Percentiles rank a stretch among this genome's conserved stretches.
Conservation (phyloP, 495 filamentous ascomycete species). For the Penicillium lividum region DNA sequence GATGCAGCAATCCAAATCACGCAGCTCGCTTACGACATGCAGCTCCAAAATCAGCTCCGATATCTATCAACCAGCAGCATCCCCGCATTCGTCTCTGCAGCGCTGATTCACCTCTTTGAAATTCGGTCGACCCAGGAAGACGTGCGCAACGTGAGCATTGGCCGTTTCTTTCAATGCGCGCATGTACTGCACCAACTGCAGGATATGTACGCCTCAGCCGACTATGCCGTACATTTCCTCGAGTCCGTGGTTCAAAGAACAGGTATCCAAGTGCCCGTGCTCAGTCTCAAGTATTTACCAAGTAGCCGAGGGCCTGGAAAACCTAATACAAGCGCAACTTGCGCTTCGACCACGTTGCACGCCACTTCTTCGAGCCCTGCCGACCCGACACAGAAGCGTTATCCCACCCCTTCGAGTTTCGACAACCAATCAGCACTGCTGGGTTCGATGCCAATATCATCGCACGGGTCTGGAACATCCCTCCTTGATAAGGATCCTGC, state of each 20-base stretch:
- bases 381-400: too few relatives aligned
- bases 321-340: too few relatives aligned
- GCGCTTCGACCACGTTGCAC: too few relatives aligned
- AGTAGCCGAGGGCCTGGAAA: too few relatives aligned
- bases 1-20: conserved; percentile 80
- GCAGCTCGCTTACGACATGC: conserved; percentile 70
- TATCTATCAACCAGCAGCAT: conserved; percentile 88
- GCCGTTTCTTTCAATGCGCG: conserved; percentile 85
- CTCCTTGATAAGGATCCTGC: too few relatives aligned
- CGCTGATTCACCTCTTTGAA: conserved; percentile 88
- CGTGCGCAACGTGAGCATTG: conserved; percentile 66
- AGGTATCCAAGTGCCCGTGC: conserved; percentile 47
- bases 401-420: too few relatives aligned
- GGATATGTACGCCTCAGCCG: conserved; percentile 82
- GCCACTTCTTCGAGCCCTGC: too few relatives aligned
- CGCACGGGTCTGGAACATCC: too few relatives aligned
- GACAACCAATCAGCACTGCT: too few relatives aligned
- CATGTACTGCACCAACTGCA: conserved; percentile 75
- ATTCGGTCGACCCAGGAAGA: conserved; percentile 75
- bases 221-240: conserved; percentile 82
- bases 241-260: conserved; percentile 82
- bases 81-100: conserved; percentile 82
- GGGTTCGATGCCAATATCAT: too few relatives aligned
- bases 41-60: conserved; percentile 64
- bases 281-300: too few relatives aligned